Conservation (phyloP, 345 rosid genomes). For the Garcia nutans region DNA sequence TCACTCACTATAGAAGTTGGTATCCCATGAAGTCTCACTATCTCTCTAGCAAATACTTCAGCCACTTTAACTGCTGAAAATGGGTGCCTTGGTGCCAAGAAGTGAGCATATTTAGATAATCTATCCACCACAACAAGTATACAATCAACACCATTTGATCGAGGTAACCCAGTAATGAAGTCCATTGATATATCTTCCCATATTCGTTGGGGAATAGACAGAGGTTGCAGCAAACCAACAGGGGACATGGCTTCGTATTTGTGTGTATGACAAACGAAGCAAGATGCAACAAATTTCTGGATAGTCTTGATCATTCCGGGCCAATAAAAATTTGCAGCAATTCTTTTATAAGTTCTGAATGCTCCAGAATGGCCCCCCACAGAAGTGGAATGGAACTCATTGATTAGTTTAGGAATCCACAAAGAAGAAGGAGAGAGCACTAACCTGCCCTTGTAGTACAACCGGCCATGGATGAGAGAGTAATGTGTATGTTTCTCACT, state of each 20-base stretch:
- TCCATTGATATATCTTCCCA: conserved; percentile 7
- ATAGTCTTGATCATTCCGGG: background rate
- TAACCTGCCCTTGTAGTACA: background rate
- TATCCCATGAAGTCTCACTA: background rate
- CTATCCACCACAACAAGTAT: background rate
- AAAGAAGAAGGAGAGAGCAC: background rate
- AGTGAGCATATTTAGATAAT: background rate
- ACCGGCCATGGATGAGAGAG: background rate
- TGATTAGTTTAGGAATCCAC: background rate
- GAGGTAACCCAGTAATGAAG: background rate
- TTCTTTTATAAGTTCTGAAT: background rate
- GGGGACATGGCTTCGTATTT: background rate
- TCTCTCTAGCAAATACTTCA: background rate
- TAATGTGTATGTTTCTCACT: background rate
- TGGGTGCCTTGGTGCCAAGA: background rate
- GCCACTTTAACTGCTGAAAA: background rate
- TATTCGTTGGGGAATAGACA: background rate
- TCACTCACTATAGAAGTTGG: background rate
- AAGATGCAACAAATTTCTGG: background rate
- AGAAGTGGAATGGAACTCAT: background rate
- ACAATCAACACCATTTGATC: background rate
- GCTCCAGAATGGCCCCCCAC: background rate
- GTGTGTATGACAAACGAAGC: background rate
- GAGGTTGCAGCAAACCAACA: background rate
- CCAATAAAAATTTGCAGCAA: background rate